Evolutionary conservation across 192 early-diverging fungal genomes (phyloP).

Genomic region (Backusella parvicylindrica): DNA sequence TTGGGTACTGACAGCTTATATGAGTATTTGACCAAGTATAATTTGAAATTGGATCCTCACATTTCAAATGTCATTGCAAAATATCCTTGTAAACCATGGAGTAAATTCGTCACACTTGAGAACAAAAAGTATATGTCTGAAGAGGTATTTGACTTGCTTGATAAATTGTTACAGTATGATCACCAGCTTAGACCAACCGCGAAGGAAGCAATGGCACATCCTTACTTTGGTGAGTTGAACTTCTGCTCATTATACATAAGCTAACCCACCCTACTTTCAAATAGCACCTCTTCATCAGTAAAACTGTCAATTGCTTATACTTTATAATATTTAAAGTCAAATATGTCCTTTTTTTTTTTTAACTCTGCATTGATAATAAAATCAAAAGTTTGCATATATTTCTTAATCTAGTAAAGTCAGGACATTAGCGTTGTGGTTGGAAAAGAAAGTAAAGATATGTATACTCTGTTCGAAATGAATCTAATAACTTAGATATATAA

Average conservation of each 20-base stretch:
- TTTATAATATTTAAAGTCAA: neutral
- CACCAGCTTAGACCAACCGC: slow-evolving; percentile 86
- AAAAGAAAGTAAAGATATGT: too few species aligned
- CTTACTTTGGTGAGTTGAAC: slow-evolving; percentile 56
- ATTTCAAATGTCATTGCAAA: slow-evolving; percentile 87
- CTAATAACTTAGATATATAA: too few species aligned
- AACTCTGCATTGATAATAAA: neutral
- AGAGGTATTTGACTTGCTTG: slow-evolving; percentile 87
- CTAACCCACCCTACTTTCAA: neutral
- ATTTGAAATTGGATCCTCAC: slow-evolving; percentile 83
- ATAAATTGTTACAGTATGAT: slow-evolving; percentile 87
- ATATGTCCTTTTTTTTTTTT: neutral
- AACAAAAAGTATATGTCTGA: slow-evolving; percentile 81
- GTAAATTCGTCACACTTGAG: slow-evolving; percentile 73
- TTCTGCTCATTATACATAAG: neutral
- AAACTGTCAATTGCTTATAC: neutral
- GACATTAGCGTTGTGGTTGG: too few species aligned
- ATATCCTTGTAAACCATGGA: slow-evolving; percentile 79
- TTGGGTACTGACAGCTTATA: slow-evolving; percentile 93
- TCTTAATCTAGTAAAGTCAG: too few species aligned
- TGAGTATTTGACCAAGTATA: slow-evolving; percentile 93
- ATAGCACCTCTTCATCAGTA: slow-evolving; percentile 4
- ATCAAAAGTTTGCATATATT: neutral
- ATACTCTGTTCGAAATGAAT: too few species aligned
- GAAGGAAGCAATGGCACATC: slow-evolving; percentile 83